These are phyloP conservation scores for Orobanche coerulescens DNA, from an alignment of 257 asterid species.

Conservation along the genomic window DNA sequence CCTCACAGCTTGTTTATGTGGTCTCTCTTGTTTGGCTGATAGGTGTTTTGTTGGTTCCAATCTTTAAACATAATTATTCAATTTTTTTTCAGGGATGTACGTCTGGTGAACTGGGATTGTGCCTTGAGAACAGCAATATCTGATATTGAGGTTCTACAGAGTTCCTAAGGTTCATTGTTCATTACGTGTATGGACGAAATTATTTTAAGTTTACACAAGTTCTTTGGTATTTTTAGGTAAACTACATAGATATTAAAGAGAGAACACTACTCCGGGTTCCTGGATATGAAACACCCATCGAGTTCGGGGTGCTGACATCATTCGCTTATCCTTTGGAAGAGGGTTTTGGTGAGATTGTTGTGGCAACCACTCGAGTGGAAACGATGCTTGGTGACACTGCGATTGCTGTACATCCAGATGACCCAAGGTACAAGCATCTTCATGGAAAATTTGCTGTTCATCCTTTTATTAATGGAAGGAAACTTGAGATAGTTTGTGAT, in stretches of 20 bases:
- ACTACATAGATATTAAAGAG: conserved; percentile 54
- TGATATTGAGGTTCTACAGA: conserved; percentile 56
- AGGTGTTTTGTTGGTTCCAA: no score
- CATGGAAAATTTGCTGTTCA: conserved; percentile 66
- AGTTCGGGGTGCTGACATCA: conserved; percentile 71
- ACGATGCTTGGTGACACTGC: conserved; percentile 91
- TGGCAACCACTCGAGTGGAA: conserved; percentile 77
- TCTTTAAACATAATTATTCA: no score
- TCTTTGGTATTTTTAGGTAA: conserved; percentile 42
- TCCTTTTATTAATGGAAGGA: conserved; percentile 68
- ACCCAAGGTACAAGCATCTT: conserved; percentile 53
- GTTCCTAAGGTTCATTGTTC: not conserved
- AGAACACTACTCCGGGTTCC: conserved; percentile 51
- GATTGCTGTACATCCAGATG: conserved; percentile 72
- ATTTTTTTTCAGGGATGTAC: conserved; percentile 43
- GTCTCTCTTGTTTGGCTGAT: no score
- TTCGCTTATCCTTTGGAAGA: conserved; percentile 82
- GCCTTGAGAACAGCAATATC: conserved; percentile 72
- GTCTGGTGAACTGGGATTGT: conserved; percentile 84
- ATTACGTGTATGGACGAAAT: not conserved
- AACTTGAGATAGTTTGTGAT: conserved; percentile 73
- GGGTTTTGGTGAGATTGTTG: conserved; percentile 59
- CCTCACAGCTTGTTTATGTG: no score
- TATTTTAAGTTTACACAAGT: not conserved
- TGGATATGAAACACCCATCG: conserved; percentile 54